Evolutionary conservation across 768 basidiomycete species (phyloP), one percentile per base, ranked within the genome.

Genomic region (Phlebiopsis gigantea): DNA sequence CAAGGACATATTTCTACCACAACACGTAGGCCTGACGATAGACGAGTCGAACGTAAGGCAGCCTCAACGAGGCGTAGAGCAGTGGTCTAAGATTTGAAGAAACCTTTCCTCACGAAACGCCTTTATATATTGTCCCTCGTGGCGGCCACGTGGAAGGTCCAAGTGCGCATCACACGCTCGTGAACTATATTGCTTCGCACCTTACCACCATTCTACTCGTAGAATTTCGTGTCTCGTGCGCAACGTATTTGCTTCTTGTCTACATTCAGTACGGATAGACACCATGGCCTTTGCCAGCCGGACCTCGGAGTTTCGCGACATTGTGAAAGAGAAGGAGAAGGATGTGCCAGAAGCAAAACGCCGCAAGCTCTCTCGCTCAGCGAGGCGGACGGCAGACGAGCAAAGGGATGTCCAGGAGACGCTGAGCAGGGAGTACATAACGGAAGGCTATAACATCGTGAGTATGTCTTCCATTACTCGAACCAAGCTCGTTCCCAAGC

Each of bases 381-480:
- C 67, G 46, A 68, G 61, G 58, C 60, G 65, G 49, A 51, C 51
- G 26, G 64, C 60, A 30, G 76, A 76, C 56, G 64, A 57, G 12
- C 72, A 73, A 60, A 67, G 67, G 62, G 73, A 74, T 48, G 72
- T 71, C 48, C 68, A 74, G 61, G 65, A 67, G 25, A 66, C 71
- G 19, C 59, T 84, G 56, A 82, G 78, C 60, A 87, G 85, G 69
- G 79, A 82, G 62, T 94, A 87, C 69, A 65, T 92, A 53, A 70
- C 77, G 56, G 90, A 94, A 65, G 92, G 87, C 6, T 87, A 91
- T 66, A 79, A 76, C 42, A 81, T 93, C 61, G 91, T 78, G 61
- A 63, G 71, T 69, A 49, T 21, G n/a, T 50, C 44, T 21, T 22
- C 28, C 9, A 29, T 45, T 80, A 67, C 59, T 75, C 65, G 39